Evolutionary conservation across 2,329 filamentous ascomycete species (phyloP).

Genomic region (Fusarium keratoplasticum): DNA sequence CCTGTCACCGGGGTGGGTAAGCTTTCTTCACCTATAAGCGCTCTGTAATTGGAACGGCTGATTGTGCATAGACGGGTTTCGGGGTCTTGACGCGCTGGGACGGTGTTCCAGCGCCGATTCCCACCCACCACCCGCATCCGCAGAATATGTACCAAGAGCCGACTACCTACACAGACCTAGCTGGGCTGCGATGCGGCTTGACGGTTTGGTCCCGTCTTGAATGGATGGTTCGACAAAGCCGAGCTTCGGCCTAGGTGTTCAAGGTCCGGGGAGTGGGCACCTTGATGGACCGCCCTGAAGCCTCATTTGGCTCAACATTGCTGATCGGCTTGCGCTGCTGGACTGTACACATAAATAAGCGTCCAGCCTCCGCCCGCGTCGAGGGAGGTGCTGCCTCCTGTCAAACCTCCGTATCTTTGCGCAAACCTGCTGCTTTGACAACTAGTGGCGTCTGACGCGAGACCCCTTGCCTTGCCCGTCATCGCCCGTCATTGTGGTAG

Average conservation of each 20-base stretch:
- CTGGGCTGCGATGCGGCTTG: slow-evolving; percentile 18
- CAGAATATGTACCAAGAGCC: slow-evolving; percentile 15
- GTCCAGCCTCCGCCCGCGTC: neutral
- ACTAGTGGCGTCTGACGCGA: slow-evolving; percentile 34
- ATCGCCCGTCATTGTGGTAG: slow-evolving; percentile 23
- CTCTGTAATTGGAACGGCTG: slow-evolving; percentile 28
- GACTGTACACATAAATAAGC: slow-evolving; percentile 36
- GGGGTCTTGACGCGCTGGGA: slow-evolving; percentile 18
- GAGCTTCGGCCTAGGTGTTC: slow-evolving; percentile 22
- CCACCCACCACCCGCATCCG: neutral
- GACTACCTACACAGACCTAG: slow-evolving; percentile 4
- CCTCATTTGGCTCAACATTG: slow-evolving; percentile 13
- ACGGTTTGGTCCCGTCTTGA: slow-evolving; percentile 8
- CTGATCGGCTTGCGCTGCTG: slow-evolving; percentile 16
- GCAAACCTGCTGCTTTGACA: neutral
- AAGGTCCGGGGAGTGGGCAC: slow-evolving; percentile 37
- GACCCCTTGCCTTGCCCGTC: slow-evolving; percentile 16
- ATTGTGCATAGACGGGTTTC: slow-evolving; percentile 18
- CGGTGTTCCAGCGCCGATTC: slow-evolving; percentile 5
- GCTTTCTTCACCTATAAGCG: slow-evolving; percentile 24
- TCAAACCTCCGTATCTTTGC: slow-evolving; percentile 21
- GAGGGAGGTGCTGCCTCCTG: neutral
- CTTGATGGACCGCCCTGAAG: slow-evolving; percentile 40
- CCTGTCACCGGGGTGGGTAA: slow-evolving; percentile 31
- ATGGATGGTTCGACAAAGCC: slow-evolving; percentile 37